These are phyloP conservation scores for Lactifluus echinatus DNA, from an alignment of 768 basidiomycete species.

Conservation along the genomic window DNA sequence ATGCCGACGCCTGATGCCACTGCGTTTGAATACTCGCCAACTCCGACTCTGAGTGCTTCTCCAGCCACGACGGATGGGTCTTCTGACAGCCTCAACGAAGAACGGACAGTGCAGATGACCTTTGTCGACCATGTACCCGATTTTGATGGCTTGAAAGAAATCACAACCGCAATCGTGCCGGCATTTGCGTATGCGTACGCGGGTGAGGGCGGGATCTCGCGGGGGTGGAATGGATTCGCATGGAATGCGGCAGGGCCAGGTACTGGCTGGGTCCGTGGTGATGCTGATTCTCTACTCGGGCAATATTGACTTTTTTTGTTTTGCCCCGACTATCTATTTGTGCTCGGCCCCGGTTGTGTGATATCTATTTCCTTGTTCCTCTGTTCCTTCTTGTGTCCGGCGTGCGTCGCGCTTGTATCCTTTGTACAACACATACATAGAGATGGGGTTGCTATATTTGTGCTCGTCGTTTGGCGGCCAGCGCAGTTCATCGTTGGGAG, in stretches of 20 bases:
- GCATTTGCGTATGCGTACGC: constrained; percentile 20
- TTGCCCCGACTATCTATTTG: constrained; percentile 12
- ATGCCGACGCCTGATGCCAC: constrained; percentile 9
- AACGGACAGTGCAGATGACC: constrained; percentile 19
- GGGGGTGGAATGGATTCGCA: constrained; percentile 18
- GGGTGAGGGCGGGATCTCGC: constrained; percentile 20
- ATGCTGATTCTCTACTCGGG: constrained; percentile 7
- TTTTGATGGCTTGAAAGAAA: constrained; percentile 8
- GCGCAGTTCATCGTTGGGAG: not conserved
- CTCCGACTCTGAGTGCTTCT: constrained; percentile 19
- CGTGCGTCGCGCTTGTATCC: constrained; percentile 11
- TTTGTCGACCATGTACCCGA: constrained; percentile 13
- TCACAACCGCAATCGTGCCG: not conserved
- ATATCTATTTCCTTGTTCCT: constrained; percentile 12
- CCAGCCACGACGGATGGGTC: constrained; percentile 19
- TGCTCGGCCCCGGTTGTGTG: not conserved
- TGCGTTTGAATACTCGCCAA: constrained; percentile 16
- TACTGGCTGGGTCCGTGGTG: constrained; percentile 11
- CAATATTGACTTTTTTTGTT: constrained; percentile 12
- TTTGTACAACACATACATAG: constrained; percentile 15
- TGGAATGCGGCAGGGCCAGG: constrained; percentile 15
- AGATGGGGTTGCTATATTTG: not conserved
- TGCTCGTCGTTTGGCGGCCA: not conserved
- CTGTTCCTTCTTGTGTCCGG: constrained; percentile 13
- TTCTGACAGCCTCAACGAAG: constrained; percentile 17